Evolutionary conservation across 73 alveolate species (phyloP), one percentile per base, ranked within the genome.

Genomic region (Uronychia binucleata): DNA sequence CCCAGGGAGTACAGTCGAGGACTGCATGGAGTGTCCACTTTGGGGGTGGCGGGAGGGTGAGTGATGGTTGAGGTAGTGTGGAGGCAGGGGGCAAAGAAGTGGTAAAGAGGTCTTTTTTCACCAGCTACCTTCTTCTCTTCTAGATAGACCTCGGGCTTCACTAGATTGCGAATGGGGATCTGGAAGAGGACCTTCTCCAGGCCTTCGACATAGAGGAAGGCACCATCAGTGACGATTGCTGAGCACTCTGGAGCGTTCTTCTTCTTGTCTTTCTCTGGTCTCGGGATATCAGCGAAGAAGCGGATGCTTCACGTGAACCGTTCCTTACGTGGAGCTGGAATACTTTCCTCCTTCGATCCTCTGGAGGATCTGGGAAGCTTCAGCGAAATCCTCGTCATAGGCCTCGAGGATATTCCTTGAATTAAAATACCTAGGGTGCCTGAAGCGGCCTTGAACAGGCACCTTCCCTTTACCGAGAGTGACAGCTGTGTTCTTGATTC

Each of bases 401-500:
- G 97, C 92, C 81, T 93, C 96, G 34, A 96, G 89, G 77, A 93
- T 93, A 46, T 81, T 78, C 31, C 91, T 77, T 34, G 96, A 83
- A 67, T 90, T 92, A 77, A 94, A 90, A 58, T 92, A 93, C 88
- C 99, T 87, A 5, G 99, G 99, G 77, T 87, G 94, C 89, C 99
- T 90, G 86, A 93, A 93, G 76, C 99, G 84, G 77, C 98, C 98
- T n/a, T 78, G 77, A 8, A 90, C 84, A 58, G 91, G 96, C 58
- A 95, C 59, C 85, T 95, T 95, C 14, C 97, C 97, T 46, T 89
- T 93, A 74, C 94, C 86, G 0, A 96, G 74, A 30, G 86, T 83
- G 11, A 79, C 78, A 31, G 98, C 98, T 28, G 98, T 90, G 77
- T 90, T 88, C 84, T 95, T 88, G 29, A 96, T 82, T 27, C 98